Conservation (phyloP, 1,284 basidiomycete species). For the Malassezia nana region DNA sequence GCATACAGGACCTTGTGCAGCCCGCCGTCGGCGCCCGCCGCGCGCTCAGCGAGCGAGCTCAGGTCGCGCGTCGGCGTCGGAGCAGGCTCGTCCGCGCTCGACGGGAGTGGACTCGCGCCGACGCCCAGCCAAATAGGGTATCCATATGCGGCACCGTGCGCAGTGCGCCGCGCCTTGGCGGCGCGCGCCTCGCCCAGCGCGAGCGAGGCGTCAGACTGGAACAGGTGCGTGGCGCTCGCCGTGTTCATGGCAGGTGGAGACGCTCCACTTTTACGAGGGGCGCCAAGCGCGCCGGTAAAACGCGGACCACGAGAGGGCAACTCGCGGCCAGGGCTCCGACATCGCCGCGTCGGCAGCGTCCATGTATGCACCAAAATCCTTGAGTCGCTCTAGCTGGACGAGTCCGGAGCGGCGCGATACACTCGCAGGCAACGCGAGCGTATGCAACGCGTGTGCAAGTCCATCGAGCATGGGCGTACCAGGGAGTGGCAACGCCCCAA, state of each 20-base stretch:
- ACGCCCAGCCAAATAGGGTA: constrained; percentile 21
- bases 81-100: not conserved
- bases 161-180: constrained; percentile 17
- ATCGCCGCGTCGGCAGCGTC: constrained; percentile 1
- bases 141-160: constrained; percentile 14
- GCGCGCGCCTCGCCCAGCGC: constrained; percentile 17
- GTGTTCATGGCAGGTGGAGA: constrained; percentile 8
- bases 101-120: not conserved
- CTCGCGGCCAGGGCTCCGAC: not conserved
- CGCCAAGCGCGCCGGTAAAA: constrained; percentile 9
- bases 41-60: constrained; percentile 3
- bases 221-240: constrained; percentile 13
- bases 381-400: constrained; percentile 11
- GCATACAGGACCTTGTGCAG: constrained; percentile 8
- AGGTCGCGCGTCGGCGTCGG: not conserved
- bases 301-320: not conserved
- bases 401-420: constrained; percentile 11
- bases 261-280: not conserved
- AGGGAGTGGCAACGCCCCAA: not conserved
- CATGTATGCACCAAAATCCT: constrained; percentile 1
- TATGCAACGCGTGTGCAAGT: not conserved
- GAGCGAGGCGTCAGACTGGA: constrained; percentile 22
- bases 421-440: not conserved
- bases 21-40: constrained; percentile 16
- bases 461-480: not conserved